Conservation (phyloP, 1,284 basidiomycete genomes). For the Ceratobasidium sp. region DNA sequence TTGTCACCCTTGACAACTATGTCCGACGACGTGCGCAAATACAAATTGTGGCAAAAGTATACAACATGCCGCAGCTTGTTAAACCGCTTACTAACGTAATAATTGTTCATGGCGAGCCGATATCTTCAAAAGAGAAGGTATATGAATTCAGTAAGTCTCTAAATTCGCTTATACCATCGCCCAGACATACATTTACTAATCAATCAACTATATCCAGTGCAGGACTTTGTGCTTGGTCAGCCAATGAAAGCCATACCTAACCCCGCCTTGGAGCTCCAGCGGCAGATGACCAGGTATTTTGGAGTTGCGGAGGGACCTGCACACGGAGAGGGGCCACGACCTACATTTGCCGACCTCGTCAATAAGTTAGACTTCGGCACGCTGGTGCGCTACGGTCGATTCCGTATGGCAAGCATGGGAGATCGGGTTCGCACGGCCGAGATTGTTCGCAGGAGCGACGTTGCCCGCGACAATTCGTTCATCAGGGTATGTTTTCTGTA, state of each 20-base stretch:
- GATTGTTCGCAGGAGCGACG: slow-evolving; percentile 41
- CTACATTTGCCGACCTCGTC: neutral
- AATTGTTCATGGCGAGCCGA: neutral
- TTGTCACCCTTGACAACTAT: slow-evolving; percentile 49
- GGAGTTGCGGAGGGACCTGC: neutral
- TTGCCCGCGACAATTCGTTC: slow-evolving; percentile 28
- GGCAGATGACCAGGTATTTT: slow-evolving; percentile 15
- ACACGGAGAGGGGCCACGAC: neutral
- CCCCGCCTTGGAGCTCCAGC: neutral
- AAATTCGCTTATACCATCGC: neutral
- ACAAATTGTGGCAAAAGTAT: slow-evolving; percentile 6
- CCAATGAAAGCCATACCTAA: neutral
- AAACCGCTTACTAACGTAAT: neutral
- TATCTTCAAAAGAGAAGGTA: slow-evolving; percentile 3
- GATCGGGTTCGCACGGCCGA: slow-evolving; percentile 21
- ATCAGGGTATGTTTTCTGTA: neutral
- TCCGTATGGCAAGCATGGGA: slow-evolving; percentile 10
- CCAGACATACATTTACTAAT: neutral
- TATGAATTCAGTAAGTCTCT: slow-evolving; percentile 1
- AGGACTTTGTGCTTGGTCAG: neutral
- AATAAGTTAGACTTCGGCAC: neutral
- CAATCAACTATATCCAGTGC: neutral
- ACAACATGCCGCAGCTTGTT: neutral
- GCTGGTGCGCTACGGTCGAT: slow-evolving; percentile 24
- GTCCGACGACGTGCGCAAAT: slow-evolving; percentile 49